Evolutionary conservation across 768 basidiomycete genomes (phyloP).

Genomic region (Hypsizygus marmoreus): DNA sequence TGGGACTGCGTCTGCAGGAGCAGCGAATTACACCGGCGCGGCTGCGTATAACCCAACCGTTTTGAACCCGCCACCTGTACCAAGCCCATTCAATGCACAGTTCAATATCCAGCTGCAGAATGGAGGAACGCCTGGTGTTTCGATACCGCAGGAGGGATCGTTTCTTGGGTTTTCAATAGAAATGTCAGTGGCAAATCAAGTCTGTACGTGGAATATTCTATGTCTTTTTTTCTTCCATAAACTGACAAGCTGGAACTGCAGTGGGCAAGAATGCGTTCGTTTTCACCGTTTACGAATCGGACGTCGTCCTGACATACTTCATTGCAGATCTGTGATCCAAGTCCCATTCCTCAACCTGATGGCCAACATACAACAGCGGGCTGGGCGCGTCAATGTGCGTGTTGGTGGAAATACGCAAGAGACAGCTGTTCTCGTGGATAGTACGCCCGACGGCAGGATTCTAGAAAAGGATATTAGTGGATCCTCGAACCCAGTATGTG

Average conservation of each 20-base stretch:
- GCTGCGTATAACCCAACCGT: slow-evolving; percentile 55
- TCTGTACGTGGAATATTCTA: too few species aligned
- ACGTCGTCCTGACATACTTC: not conserved
- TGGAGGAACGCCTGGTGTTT: slow-evolving; percentile 30
- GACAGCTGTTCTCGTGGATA: slow-evolving; percentile 50
- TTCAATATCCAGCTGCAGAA: slow-evolving; percentile 48
- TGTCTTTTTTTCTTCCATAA: too few species aligned
- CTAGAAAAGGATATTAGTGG: slow-evolving; percentile 22
- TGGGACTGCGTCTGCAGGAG: slow-evolving; percentile 31
- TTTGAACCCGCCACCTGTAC: slow-evolving; percentile 53
- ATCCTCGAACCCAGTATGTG: slow-evolving; percentile 17
- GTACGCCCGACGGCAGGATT: slow-evolving; percentile 42
- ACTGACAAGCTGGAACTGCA: too few species aligned
- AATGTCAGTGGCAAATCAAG: slow-evolving; percentile 53
- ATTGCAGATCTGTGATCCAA: slow-evolving; percentile 42
- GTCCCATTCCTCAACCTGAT: slow-evolving; percentile 80
- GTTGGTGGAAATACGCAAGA: slow-evolving; percentile 86
- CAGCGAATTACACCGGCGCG: slow-evolving; percentile 47
- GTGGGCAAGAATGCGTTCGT: too few species aligned
- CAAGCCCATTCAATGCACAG: slow-evolving; percentile 42
- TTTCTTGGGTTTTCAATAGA: slow-evolving; percentile 67
- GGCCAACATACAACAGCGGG: slow-evolving; percentile 65
- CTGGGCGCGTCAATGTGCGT: slow-evolving; percentile 63
- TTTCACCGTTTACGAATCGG: slow-evolving; percentile 25
- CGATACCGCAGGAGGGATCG: slow-evolving; percentile 15